Evolutionary conservation across 2,329 filamentous ascomycete genomes (phyloP), one percentile per base, ranked within the genome.

Genomic region (Nemania abortiva): DNA sequence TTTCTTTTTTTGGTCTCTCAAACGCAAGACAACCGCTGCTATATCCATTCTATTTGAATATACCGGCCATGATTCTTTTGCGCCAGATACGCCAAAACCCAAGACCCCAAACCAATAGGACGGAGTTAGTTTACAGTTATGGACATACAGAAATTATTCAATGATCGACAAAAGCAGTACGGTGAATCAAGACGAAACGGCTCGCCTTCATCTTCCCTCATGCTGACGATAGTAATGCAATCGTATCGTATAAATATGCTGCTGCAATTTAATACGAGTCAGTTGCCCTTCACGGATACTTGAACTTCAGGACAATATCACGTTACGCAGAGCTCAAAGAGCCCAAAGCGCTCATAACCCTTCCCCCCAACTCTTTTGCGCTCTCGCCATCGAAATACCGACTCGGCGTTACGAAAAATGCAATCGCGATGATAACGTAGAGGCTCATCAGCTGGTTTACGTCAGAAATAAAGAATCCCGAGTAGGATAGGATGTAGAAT

Each of bases 391-490:
- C 83, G 42, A 88, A 79, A 20, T 84, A 84, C 61, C 82, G 82
- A 69, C 78, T 81, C 0, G 87, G 87, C 15, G 84, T 87, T 65
- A 85, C 87, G 74, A 86, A 89, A 76, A 89, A 89, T 18, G 88
- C 87, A 39, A 89, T 79, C 4, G 88, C 88, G 69, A 90, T 89
- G 73, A 90, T 89, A 56, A 85, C 75, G 76, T 89, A 90, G 18
- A 90, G 81, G 24, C 82, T 83, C 66, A 85, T 79, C 59, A 85
- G 78, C 81, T 82, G 59, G 27, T 58, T 2, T 7, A 56, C 6
- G 67, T 77, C 68, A 78, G 75, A 49, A 56, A 53, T 2, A 15
- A 27, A 27, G 13, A 52, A 57, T 2, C 1, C 11, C 37, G 5
- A 53, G n/a, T 29, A 34, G 22, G 1, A 56, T 29, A 34, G 22